Conservation (phyloP, 192 early-diverging fungal genomes). For the Podila verticillata region DNA sequence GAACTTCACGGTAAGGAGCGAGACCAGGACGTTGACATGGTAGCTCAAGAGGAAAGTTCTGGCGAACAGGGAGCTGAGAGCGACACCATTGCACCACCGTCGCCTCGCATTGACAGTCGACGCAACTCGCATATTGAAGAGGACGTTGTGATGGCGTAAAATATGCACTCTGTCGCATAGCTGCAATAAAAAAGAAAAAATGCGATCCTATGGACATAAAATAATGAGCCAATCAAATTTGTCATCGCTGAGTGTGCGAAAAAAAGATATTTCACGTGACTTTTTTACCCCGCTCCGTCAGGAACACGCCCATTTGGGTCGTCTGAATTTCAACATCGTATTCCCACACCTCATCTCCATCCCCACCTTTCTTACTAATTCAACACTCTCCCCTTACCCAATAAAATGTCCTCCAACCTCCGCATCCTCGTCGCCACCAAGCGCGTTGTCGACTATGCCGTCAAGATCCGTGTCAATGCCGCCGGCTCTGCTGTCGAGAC, state of each 20-base stretch:
- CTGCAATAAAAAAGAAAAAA: background rate
- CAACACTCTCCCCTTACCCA: background rate
- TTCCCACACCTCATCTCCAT: background rate
- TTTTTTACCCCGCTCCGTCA: background rate
- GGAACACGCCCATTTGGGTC: background rate
- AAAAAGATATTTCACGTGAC: background rate
- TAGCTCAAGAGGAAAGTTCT: background rate
- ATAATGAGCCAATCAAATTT: background rate
- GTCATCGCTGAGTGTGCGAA: background rate
- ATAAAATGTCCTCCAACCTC: constrained; percentile 47
- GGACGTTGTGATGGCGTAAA: too few species aligned
- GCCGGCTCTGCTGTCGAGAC: constrained; percentile 91
- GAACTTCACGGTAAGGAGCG: background rate
- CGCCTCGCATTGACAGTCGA: background rate
- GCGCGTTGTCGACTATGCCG: constrained; percentile 97
- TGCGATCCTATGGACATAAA: background rate
- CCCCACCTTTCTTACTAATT: background rate
- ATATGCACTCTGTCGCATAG: too few species aligned
- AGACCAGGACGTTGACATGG: too few species aligned
- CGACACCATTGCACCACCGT: background rate
- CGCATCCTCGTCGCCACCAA: constrained; percentile 94
- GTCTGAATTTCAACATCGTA: background rate
- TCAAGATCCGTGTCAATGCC: constrained; percentile 96
- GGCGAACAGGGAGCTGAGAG: background rate
- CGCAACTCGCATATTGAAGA: constrained; percentile 11